Evolutionary conservation across 805 yeast species (phyloP).

Genomic region (Metschnikowia borealis): DNA sequence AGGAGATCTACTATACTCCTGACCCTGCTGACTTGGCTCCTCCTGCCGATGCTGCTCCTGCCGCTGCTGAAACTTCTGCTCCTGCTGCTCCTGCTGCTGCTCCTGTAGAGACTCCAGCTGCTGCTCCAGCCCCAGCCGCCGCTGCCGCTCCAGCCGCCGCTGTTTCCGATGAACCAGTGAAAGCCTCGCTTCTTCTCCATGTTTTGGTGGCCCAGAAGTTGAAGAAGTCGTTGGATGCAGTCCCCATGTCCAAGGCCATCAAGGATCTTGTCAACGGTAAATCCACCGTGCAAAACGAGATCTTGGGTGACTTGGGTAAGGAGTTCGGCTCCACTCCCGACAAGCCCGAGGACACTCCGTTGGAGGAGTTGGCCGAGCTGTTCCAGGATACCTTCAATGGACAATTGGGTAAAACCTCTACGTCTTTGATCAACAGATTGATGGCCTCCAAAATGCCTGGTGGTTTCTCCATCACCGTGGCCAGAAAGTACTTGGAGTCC

Average conservation of each 20-base stretch:
- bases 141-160: slow-evolving; percentile 76
- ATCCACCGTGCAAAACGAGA: slow-evolving; percentile 97
- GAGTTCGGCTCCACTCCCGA: slow-evolving; percentile 98
- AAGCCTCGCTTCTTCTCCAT: slow-evolving; percentile 77
- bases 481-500: slow-evolving; percentile 87
- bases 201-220: slow-evolving; percentile 93
- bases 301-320: slow-evolving; percentile 96
- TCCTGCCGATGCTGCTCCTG: slow-evolving; percentile 37
- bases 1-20: slow-evolving; percentile 92
- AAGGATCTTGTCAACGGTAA: slow-evolving; percentile 98
- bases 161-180: slow-evolving; percentile 84
- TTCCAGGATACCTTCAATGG: slow-evolving; percentile 91
- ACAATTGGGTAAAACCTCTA: slow-evolving; percentile 87
- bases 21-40: slow-evolving; percentile 56
- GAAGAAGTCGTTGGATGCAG: slow-evolving; percentile 81
- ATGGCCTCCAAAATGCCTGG: slow-evolving; percentile 99
- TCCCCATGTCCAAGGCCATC: slow-evolving; percentile 88
- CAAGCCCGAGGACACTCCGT: slow-evolving; percentile 97
- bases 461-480: slow-evolving; percentile 89
- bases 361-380: slow-evolving; percentile 90
- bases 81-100: slow-evolving; percentile 49
- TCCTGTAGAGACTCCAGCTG: slow-evolving; percentile 58
- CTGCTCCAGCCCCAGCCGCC: slow-evolving; percentile 67
- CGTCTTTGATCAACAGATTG: slow-evolving; percentile 83
- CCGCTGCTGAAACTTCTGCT: slow-evolving; percentile 47